These are phyloP conservation scores for Astrephomene gubernaculifera DNA, from an alignment of 139 green algal species.

Conservation along the genomic window DNA sequence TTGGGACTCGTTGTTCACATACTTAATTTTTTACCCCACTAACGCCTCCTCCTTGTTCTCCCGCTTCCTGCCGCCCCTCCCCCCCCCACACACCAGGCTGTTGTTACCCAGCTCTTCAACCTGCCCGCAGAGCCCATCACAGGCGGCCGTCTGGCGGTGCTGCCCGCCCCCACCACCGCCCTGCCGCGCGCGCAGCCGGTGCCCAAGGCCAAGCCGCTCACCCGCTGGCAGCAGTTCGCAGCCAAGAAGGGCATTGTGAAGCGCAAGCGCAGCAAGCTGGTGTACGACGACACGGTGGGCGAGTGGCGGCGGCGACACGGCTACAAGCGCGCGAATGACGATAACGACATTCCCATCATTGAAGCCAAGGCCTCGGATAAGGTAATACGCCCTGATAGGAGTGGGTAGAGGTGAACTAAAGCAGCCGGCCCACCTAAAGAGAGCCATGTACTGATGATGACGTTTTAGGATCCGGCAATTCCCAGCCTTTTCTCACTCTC, in stretches of 20 bases:
- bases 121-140: slow-evolving; percentile 75
- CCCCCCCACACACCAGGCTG: slow-evolving; percentile 16
- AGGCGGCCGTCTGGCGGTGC: slow-evolving; percentile 77
- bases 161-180: slow-evolving; percentile 77
- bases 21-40: too few species aligned
- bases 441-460: too few species aligned
- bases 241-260: slow-evolving; percentile 93
- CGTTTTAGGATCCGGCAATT: too few species aligned
- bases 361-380: slow-evolving; percentile 83
- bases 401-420: too few species aligned
- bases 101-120: slow-evolving; percentile 80
- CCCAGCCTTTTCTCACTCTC: too few species aligned
- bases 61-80: background rate
- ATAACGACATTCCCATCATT: slow-evolving; percentile 88
- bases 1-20: too few species aligned
- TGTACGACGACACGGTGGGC: slow-evolving; percentile 85
- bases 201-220: slow-evolving; percentile 85
- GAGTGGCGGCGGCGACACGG: slow-evolving; percentile 89
- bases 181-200: slow-evolving; percentile 89
- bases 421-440: too few species aligned
- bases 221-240: slow-evolving; percentile 96
- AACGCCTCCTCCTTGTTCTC: background rate
- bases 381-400: too few species aligned
- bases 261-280: slow-evolving; percentile 92
- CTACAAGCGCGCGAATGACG: slow-evolving; percentile 91